phyloP scores from a whole-genome alignment of 129 eudicot genomes.

The Arctium minus region DNA sequence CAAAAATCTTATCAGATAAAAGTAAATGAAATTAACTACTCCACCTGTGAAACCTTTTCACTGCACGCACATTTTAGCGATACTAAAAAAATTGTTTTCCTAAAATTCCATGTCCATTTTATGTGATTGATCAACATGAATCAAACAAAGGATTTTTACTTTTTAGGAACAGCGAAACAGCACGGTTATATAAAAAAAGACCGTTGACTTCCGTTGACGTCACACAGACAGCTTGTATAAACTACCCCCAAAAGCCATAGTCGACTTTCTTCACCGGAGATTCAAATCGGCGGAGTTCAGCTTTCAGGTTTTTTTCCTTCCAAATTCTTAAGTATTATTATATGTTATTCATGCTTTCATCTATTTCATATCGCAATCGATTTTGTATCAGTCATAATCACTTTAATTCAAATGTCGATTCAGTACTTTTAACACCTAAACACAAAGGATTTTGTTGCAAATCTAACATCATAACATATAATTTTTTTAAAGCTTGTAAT shows the following conservation, averaged over 20 bases:
- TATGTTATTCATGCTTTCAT: neutral
- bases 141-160: too few relatives aligned
- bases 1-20: neutral
- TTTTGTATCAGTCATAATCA: neutral
- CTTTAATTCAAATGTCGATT: too few relatives aligned
- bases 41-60: too few relatives aligned
- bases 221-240: neutral
- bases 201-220: neutral
- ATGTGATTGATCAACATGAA: too few relatives aligned
- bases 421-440: too few relatives aligned
- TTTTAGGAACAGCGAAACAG: too few relatives aligned
- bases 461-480: too few relatives aligned
- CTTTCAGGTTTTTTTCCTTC: neutral
- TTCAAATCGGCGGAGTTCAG: neutral
- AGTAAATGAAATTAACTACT: neutral
- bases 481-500: neutral
- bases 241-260: neutral
- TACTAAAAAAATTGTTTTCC: too few relatives aligned
- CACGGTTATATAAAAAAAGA: neutral
- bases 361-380: neutral
- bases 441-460: too few relatives aligned
- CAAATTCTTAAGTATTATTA: neutral
- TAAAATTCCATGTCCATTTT: too few relatives aligned
- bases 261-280: neutral
- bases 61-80: too few relatives aligned